phyloP scores from a whole-genome alignment of 2,329 filamentous ascomycete genomes.

The Xylariaceae sp. region DNA sequence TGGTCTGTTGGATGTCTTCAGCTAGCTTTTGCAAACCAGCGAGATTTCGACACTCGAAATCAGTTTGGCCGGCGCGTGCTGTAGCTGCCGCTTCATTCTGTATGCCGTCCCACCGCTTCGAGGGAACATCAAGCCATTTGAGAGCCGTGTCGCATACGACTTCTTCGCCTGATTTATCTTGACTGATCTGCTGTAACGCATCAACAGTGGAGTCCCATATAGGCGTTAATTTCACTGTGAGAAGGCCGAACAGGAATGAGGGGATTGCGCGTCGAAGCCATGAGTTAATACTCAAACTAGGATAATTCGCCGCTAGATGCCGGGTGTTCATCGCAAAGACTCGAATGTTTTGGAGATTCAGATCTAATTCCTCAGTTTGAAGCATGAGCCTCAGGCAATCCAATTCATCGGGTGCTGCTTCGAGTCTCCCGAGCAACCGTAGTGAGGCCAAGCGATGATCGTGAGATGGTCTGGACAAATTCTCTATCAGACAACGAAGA shows the following conservation, averaged over 20 bases:
- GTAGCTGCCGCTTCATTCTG: constrained; percentile 28
- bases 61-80: constrained; percentile 46
- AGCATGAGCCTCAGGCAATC: constrained; percentile 62
- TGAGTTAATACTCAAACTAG: constrained; percentile 50
- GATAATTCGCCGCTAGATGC: constrained; percentile 65
- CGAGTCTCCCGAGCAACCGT: constrained; percentile 62
- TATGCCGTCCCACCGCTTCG: constrained; percentile 48
- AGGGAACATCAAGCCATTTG: constrained; percentile 65
- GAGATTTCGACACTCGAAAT: constrained; percentile 84
- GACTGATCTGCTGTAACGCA: constrained; percentile 69
- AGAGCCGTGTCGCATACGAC: constrained; percentile 69
- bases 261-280: constrained; percentile 72
- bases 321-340: constrained; percentile 81
- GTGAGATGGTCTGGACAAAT: constrained; percentile 72
- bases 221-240: constrained; percentile 79
- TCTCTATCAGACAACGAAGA: constrained; percentile 61
- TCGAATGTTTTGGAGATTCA: constrained; percentile 72
- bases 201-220: constrained; percentile 82
- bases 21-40: constrained; percentile 52
- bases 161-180: constrained; percentile 68
- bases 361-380: constrained; percentile 72
- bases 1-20: constrained; percentile 45
- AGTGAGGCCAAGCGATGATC: constrained; percentile 69
- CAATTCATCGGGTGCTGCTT: constrained; percentile 43
- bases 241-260: constrained; percentile 80